Percentiles rank a stretch among this genome's conserved stretches.
Evolutionary conservation across 2,329 filamentous ascomycete genomes (phyloP).

Genomic region (Aspergillus ochraceoroseus): DNA sequence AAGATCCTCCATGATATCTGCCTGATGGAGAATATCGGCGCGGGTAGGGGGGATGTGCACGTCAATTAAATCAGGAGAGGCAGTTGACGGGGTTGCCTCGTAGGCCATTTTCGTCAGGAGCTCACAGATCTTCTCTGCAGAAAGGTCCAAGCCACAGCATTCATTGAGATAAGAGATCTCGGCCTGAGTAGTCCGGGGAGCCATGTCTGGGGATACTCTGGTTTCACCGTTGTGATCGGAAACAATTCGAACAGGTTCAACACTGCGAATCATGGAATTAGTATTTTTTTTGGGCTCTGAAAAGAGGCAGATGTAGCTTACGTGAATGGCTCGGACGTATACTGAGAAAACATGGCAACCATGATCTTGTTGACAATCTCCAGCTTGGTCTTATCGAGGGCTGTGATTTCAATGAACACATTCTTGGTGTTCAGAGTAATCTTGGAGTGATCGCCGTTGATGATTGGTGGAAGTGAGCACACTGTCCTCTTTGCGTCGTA

Average conservation of each 20-base stretch:
- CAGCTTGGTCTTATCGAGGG: conserved; percentile 90
- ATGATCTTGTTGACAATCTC: conserved; percentile 95
- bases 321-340: conserved; percentile 82
- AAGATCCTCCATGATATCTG: conserved; percentile 97
- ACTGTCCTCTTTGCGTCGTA: conserved; percentile 82
- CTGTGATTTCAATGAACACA: conserved; percentile 95
- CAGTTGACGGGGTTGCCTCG: conserved; percentile 67
- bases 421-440: conserved; percentile 88
- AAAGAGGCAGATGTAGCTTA: too few species aligned
- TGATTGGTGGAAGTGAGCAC: conserved; percentile 92
- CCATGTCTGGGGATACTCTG: conserved; percentile 73
- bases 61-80: conserved; percentile 66
- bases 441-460: conserved; percentile 96
- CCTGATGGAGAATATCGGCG: conserved; percentile 91
- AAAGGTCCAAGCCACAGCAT: conserved; percentile 76
- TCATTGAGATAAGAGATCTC: conserved; percentile 91
- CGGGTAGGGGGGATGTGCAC: conserved; percentile 82
- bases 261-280: too few species aligned
- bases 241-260: conserved; percentile 88
- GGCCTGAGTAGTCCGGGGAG: conserved; percentile 70
- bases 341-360: conserved; percentile 93
- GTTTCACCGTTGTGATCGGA: conserved; percentile 86
- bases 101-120: conserved; percentile 87
- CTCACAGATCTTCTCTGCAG: conserved; percentile 68
- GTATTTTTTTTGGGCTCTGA: too few species aligned